Conservation (phyloP, 139 green algal species). For the Micromonas commoda region DNA sequence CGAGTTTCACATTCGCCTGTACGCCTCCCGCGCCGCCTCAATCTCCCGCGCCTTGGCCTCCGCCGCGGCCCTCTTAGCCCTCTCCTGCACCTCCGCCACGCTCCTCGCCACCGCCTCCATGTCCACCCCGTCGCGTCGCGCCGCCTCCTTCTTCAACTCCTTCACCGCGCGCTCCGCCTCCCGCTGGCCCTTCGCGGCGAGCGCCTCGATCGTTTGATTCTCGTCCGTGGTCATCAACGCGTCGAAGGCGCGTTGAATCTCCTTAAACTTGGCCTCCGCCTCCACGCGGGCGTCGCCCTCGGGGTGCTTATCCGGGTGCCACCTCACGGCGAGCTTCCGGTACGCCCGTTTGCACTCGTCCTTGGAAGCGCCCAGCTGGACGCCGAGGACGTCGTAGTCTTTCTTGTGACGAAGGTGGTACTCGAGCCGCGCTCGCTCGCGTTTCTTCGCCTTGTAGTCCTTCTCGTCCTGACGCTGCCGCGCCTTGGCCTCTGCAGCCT, state of each 20-base stretch:
- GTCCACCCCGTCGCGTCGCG: too few relatives aligned
- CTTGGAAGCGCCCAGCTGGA: neutral
- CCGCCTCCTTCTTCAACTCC: neutral
- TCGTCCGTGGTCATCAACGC: slow-evolving; percentile 2
- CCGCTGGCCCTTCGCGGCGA: neutral
- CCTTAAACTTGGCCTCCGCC: neutral
- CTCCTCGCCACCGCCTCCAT: neutral
- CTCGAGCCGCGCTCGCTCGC: neutral
- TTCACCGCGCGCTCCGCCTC: neutral
- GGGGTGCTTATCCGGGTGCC: slow-evolving; percentile 17
- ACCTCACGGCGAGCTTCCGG: slow-evolving; percentile 11
- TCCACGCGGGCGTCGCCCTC: neutral
- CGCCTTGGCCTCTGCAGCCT: neutral
- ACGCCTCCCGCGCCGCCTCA: neutral
- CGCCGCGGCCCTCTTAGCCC: neutral
- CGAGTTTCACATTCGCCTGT: neutral
- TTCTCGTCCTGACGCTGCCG: neutral
- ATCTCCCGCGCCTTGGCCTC: neutral
- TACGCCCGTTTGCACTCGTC: slow-evolving; percentile 25
- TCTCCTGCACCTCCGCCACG: neutral
- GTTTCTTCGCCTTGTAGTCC: neutral
- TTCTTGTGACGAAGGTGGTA: slow-evolving; percentile 9
- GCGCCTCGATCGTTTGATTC: neutral
- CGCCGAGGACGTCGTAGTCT: slow-evolving; percentile 14
- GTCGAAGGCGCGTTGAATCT: neutral